Evolutionary conservation across 352 stramenopile species (phyloP).

Genomic region (Thalassiosira mediterranea): DNA sequence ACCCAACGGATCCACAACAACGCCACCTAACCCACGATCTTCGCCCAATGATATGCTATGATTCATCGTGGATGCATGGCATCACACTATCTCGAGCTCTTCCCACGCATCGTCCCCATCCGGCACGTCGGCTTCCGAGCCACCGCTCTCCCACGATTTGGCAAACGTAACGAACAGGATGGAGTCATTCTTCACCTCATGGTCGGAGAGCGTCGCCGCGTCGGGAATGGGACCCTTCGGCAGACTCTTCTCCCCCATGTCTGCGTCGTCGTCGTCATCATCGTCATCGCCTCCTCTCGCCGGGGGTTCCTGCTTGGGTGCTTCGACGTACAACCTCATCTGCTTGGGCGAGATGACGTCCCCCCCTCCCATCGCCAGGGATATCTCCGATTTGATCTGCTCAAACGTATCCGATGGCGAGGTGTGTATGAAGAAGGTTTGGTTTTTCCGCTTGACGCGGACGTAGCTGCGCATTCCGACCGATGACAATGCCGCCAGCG

Average conservation of each 20-base stretch:
- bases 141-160: constrained; percentile 16
- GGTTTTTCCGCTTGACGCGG: constrained; percentile 47
- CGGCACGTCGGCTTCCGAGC: constrained; percentile 9
- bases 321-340: constrained; percentile 41
- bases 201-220: constrained; percentile 39
- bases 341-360: constrained; percentile 23
- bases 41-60: too few relatives aligned
- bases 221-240: constrained; percentile 23
- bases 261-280: constrained; percentile 8
- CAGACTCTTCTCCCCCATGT: background rate
- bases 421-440: constrained; percentile 57
- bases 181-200: constrained; percentile 47
- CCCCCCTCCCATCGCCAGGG: constrained; percentile 27
- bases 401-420: constrained; percentile 31
- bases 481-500: too few relatives aligned
- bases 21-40: too few relatives aligned
- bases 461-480: too few relatives aligned
- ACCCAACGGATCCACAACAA: too few relatives aligned
- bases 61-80: too few relatives aligned
- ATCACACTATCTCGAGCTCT: constrained; percentile 14
- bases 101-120: constrained; percentile 24
- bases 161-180: constrained; percentile 47
- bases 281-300: constrained; percentile 1
- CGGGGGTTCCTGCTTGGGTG: too few relatives aligned
- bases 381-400: constrained; percentile 53